Percentiles rank a stretch among this genome's conserved stretches.
Evolutionary conservation across 1,284 basidiomycete species (phyloP).

Genomic region (Moesziomyces antarcticus): DNA sequence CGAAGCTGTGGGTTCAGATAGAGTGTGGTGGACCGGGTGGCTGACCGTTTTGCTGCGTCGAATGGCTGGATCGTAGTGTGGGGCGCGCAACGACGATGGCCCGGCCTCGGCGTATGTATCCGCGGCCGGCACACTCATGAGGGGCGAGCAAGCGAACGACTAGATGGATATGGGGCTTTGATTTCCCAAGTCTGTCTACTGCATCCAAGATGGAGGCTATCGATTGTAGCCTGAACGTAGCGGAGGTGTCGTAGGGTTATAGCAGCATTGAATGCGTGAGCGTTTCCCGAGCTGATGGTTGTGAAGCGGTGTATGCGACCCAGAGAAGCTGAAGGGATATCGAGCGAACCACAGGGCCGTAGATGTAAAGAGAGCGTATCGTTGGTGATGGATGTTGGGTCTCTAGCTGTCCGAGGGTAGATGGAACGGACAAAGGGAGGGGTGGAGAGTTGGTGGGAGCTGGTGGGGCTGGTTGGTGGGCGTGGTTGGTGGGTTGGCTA

Average conservation of each 20-base stretch:
- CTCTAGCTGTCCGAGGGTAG: too few species aligned
- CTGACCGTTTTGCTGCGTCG: constrained; percentile 38
- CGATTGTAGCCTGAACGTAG: neutral
- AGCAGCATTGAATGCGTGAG: neutral
- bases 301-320: too few species aligned
- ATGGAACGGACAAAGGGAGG: too few species aligned
- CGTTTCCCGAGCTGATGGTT: too few species aligned
- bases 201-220: neutral
- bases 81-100: constrained; percentile 14
- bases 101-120: constrained; percentile 9
- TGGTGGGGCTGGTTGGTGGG: too few species aligned
- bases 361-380: too few species aligned
- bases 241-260: neutral
- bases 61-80: constrained; percentile 7
- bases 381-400: too few species aligned
- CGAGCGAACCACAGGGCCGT: too few species aligned
- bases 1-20: constrained; percentile 4
- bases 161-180: neutral
- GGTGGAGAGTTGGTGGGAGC: too few species aligned
- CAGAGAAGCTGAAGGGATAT: too few species aligned
- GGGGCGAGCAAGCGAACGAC: neutral
- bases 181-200: neutral
- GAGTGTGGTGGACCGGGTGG: constrained; percentile 4
- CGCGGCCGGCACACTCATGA: constrained; percentile 1
- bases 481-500: too few species aligned